Evolutionary conservation across 305 asterid species (phyloP).

Genomic region (Caryopteris hybrid): DNA sequence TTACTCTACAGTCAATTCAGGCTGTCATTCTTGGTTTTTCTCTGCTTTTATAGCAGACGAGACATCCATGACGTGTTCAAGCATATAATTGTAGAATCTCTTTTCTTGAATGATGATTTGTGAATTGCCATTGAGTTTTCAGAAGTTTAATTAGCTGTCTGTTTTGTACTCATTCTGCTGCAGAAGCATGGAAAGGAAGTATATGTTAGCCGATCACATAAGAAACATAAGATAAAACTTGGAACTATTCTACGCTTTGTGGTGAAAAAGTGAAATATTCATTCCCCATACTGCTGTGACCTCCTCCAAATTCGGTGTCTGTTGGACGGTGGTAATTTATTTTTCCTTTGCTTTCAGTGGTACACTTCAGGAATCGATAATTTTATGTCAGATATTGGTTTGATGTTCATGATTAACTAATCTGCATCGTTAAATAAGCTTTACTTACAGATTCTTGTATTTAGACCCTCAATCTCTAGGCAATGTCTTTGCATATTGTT

Average conservation of each 20-base stretch:
- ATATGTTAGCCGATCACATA: slow-evolving; percentile 49
- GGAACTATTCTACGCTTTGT: slow-evolving; percentile 63
- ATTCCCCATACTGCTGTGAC: background rate
- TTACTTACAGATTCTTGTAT: background rate
- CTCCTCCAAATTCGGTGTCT: background rate
- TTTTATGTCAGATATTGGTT: background rate
- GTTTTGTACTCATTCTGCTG: slow-evolving; percentile 4
- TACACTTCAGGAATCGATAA: background rate
- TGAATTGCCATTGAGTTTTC: background rate
- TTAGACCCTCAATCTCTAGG: background rate
- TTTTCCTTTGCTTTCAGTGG: background rate
- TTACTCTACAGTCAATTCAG: slow-evolving; percentile 17
- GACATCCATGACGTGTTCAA: slow-evolving; percentile 35
- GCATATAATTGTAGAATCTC: slow-evolving; percentile 39
- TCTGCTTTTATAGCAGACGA: slow-evolving; percentile 18
- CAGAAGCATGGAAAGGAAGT: slow-evolving; percentile 48
- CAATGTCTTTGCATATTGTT: background rate
- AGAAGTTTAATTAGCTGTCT: slow-evolving; percentile 4
- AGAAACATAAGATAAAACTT: slow-evolving; percentile 63
- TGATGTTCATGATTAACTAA: background rate
- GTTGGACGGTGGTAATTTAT: background rate
- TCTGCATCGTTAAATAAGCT: background rate
- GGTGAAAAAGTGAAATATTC: slow-evolving; percentile 60
- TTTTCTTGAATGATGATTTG: background rate
- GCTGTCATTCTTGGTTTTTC: slow-evolving; percentile 22